A percentile compares a stretch with the other conserved stretches of the same genome.
These are phyloP conservation scores for Phytophthora tubulina DNA, from an alignment of 352 stramenopile genomes.

Conservation along the genomic window DNA sequence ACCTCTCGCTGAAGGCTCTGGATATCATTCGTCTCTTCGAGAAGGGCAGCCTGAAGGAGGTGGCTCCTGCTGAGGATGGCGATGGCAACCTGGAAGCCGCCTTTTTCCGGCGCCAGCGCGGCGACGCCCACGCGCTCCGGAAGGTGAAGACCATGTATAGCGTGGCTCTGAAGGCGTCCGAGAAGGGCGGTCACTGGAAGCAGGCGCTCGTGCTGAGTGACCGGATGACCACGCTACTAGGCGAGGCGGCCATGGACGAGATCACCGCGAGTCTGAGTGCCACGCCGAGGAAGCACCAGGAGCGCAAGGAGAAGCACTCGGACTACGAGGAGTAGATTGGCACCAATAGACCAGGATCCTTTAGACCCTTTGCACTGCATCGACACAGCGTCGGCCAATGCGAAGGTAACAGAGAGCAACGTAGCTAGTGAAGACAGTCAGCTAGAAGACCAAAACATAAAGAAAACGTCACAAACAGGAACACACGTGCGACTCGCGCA, in stretches of 20 bases:
- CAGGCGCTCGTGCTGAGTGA: conserved; percentile 61
- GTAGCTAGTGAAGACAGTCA: conserved; percentile 24
- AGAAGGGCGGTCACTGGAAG: conserved; percentile 70
- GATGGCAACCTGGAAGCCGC: conserved; percentile 39
- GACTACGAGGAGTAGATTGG: conserved; percentile 23
- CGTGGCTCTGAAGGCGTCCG: conserved; percentile 56
- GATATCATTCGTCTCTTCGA: conserved; percentile 67
- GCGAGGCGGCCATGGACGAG: conserved; percentile 46
- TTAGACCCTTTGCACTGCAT: conserved; percentile 1
- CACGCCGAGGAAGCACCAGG: conserved; percentile 22
- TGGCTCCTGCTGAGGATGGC: conserved; percentile 37
- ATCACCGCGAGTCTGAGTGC: conserved; percentile 20
- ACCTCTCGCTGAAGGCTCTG: conserved; percentile 46
- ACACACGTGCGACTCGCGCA: neutral
- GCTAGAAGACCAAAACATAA: conserved; percentile 8
- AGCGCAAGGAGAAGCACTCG: conserved; percentile 39
- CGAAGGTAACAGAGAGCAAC: neutral
- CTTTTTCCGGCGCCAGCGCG: conserved; percentile 26
- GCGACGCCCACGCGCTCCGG: conserved; percentile 44
- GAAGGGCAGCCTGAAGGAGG: conserved; percentile 46
- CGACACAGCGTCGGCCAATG: conserved; percentile 3
- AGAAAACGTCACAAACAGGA: neutral
- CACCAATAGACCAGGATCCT: conserved; percentile 26
- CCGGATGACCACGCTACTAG: conserved; percentile 53
- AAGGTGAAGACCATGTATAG: conserved; percentile 71